phyloP scores from a whole-genome alignment of 345 rosid genomes.

The Theobroma cacao region DNA sequence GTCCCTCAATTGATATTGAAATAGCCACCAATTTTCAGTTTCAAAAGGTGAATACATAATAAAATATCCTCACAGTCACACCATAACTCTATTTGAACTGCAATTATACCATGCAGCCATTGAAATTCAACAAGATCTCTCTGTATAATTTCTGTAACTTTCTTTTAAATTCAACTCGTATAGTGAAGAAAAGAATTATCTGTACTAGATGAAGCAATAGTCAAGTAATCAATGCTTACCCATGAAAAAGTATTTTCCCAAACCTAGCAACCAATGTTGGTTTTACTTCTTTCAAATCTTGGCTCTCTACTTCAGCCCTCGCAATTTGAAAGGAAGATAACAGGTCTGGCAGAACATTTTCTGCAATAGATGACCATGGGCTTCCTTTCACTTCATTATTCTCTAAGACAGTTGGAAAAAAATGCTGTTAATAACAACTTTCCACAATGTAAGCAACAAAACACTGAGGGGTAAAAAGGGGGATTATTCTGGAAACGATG shows the following conservation, averaged over 20 bases:
- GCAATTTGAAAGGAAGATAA: conserved; percentile 33
- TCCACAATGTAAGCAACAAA: conserved; percentile 11
- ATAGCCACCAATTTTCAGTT: neutral
- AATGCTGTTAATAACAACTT: neutral
- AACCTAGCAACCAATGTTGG: conserved; percentile 53
- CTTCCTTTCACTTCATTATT: conserved; percentile 19
- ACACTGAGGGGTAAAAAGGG: neutral
- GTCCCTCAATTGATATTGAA: neutral
- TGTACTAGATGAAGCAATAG: conserved; percentile 1
- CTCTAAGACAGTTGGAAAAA: neutral
- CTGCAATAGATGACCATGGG: conserved; percentile 44
- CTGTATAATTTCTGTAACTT: neutral
- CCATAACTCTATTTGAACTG: neutral
- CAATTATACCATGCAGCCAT: neutral
- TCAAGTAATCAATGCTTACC: conserved; percentile 31
- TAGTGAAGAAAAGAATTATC: neutral
- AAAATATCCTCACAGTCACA: neutral
- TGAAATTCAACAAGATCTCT: neutral
- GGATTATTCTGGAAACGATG: neutral
- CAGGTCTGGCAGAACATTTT: conserved; percentile 46
- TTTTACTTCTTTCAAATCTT: conserved; percentile 24
- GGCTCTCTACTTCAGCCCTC: conserved; percentile 25
- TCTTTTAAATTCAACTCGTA: neutral
- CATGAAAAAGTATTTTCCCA: conserved; percentile 45
- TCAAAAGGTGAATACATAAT: neutral